Base-by-base conservation (phyloP, 352 stramenopile genomes). In the Pythium periplocum region DNA sequence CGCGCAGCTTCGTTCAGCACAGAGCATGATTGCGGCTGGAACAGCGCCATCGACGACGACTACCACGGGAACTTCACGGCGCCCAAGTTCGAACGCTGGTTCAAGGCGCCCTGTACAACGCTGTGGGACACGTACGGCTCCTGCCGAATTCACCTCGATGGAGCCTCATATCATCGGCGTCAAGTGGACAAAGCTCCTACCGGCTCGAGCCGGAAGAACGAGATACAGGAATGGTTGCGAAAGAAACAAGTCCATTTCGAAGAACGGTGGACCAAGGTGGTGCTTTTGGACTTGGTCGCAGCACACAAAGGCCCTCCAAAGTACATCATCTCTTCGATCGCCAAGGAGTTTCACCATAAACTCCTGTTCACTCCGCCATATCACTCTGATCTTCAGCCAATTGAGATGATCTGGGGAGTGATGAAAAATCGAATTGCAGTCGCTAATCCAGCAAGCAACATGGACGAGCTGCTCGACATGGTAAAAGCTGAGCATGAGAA, bases 111-210 rank as follows among this genome's bases (percentile, higher is more conserved):
- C 10, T 55, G 39, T 44, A 31, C 11, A 2, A 47, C 12, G 4
- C 35, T 53, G 7, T 10, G 37, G 10, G 6, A 37, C 17, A 17
- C 11, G 9, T 55, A 55, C 42, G 54, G 54, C 11, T 12, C 8
- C 6, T 61, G 54, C 34, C 17, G 34, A 3, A 61, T 61, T 30
- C 40, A 55, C 32, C 48, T 61, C 30, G 54, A 61, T 45, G 54
- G 46, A 26, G 47, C 54, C 10, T 45, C 30, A 2, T 61, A 61
- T 41, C 54, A 61, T 38, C 54, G 55, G 47, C 46, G 46, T 7
- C 11, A 32, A 12, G 2, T 46, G 30, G 55, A 50, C 49, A 12
- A 17, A 4, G 7, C 10, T 5, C 40, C 46, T 2, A 54, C 6
- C 10, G 33, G 7, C 11, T 33, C 39, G 5, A 31, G 17, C 4